phyloP scores from a whole-genome alignment of 2,329 filamentous ascomycete genomes.

The Trichocomaceae sp. region DNA sequence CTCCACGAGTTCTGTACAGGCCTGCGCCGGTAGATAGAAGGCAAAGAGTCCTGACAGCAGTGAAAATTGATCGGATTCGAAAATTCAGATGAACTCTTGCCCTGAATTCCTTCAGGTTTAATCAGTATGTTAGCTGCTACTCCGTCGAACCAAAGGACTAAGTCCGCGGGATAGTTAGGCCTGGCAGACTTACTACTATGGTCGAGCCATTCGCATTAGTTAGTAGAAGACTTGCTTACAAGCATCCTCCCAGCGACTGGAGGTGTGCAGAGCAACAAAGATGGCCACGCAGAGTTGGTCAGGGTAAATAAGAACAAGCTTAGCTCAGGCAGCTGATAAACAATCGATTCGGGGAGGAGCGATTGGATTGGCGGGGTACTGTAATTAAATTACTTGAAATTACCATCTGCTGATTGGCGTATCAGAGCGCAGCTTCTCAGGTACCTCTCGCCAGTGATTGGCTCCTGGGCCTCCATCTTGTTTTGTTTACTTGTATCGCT shows the following conservation, averaged over 20 bases:
- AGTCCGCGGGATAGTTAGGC: background rate
- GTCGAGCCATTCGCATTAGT: background rate
- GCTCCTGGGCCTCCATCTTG: background rate
- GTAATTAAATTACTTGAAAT: background rate
- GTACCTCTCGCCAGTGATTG: background rate
- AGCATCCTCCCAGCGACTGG: background rate
- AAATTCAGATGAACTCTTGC: background rate
- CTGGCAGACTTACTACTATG: background rate
- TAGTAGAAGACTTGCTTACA: background rate
- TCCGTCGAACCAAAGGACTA: background rate
- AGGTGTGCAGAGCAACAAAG: background rate
- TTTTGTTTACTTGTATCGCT: conserved; percentile 1
- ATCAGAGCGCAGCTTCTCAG: background rate
- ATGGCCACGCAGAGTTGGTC: background rate
- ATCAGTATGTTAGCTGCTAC: background rate
- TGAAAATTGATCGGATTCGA: background rate
- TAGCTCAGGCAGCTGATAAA: conserved; percentile 6
- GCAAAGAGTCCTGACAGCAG: background rate
- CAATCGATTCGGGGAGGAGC: conserved; percentile 9
- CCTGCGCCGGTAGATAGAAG: background rate
- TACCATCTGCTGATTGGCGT: background rate
- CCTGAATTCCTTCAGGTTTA: background rate
- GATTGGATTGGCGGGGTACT: conserved; percentile 14
- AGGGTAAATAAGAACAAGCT: background rate
- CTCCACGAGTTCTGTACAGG: background rate